Percentiles rank a stretch among this genome's conserved stretches.
These are phyloP conservation scores for Sordaria brevicollis DNA, from an alignment of 495 filamentous ascomycete genomes.

Conservation along the genomic window DNA sequence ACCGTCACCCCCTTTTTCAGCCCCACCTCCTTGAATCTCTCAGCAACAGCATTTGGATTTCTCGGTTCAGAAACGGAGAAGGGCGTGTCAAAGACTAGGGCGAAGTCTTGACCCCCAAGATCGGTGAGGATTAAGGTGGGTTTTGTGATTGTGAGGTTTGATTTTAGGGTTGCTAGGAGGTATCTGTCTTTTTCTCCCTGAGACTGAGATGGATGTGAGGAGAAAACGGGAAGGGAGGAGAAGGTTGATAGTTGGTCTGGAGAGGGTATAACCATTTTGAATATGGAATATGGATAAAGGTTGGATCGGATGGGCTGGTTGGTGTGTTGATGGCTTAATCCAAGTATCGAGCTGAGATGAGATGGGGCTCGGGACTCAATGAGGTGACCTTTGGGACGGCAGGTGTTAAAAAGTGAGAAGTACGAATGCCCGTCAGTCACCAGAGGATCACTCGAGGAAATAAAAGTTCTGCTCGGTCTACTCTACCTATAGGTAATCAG, in stretches of 20 bases:
- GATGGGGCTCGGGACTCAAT: no score
- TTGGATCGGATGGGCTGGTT: no score
- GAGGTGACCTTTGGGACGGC: no score
- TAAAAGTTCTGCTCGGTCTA: no score
- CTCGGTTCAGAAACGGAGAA: conserved; percentile 15
- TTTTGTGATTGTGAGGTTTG: conserved; percentile 40
- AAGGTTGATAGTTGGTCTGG: conserved; percentile 6
- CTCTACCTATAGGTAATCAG: no score
- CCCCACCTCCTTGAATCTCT: conserved; percentile 13
- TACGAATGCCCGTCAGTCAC: no score
- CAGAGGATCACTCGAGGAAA: no score
- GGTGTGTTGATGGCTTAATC: no score
- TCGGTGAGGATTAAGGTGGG: conserved; percentile 33
- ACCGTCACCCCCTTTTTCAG: conserved; percentile 24
- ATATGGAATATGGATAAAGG: no score
- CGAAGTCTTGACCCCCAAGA: conserved; percentile 19
- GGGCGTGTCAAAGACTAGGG: conserved; percentile 27
- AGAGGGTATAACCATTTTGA: background rate
- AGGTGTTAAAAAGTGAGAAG: no score
- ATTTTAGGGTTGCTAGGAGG: conserved; percentile 32
- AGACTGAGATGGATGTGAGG: background rate
- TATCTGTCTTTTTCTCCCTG: conserved; percentile 14
- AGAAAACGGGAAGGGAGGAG: conserved; percentile 2
- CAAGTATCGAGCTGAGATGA: no score
- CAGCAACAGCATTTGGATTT: background rate